These are phyloP conservation scores for Arthrinium phaeospermum DNA, from an alignment of 2,329 filamentous ascomycete species.

Conservation along the genomic window DNA sequence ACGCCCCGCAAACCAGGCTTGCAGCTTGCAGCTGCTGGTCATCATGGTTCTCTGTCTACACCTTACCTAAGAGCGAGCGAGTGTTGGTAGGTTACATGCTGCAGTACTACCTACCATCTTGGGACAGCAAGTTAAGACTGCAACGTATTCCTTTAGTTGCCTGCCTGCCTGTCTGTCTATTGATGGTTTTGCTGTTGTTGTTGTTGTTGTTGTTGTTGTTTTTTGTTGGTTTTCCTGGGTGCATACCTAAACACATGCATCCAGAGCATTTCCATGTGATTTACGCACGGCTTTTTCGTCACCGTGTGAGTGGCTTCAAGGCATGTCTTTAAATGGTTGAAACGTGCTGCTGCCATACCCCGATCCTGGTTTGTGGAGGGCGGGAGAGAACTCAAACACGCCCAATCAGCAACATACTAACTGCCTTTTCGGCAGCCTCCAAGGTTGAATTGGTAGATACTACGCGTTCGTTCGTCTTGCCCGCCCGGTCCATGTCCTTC, in stretches of 20 bases:
- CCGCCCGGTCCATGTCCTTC: too few relatives aligned
- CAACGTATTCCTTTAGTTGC: not conserved
- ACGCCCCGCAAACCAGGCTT: constrained; percentile 16
- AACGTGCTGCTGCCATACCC: not conserved
- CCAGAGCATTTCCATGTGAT: not conserved
- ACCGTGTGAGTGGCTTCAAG: not conserved
- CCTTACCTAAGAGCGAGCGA: not conserved
- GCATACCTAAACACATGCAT: not conserved
- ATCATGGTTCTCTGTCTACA: not conserved
- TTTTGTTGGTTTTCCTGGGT: too few relatives aligned
- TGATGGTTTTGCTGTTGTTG: not conserved
- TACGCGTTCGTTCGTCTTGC: too few relatives aligned
- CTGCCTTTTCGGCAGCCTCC: not conserved
- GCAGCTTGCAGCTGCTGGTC: constrained; percentile 5
- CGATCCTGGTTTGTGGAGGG: not conserved
- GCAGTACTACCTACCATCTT: not conserved
- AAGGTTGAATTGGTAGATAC: too few relatives aligned
- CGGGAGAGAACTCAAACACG: not conserved
- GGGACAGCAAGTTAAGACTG: not conserved
- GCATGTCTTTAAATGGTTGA: not conserved
- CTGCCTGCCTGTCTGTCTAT: not conserved
- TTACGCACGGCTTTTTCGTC: not conserved
- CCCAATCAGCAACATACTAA: not conserved
- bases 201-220: not conserved
- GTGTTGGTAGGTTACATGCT: not conserved